Base-by-base conservation (phyloP, 2,329 filamentous ascomycete species). In the Trichoderma endophyticum region DNA sequence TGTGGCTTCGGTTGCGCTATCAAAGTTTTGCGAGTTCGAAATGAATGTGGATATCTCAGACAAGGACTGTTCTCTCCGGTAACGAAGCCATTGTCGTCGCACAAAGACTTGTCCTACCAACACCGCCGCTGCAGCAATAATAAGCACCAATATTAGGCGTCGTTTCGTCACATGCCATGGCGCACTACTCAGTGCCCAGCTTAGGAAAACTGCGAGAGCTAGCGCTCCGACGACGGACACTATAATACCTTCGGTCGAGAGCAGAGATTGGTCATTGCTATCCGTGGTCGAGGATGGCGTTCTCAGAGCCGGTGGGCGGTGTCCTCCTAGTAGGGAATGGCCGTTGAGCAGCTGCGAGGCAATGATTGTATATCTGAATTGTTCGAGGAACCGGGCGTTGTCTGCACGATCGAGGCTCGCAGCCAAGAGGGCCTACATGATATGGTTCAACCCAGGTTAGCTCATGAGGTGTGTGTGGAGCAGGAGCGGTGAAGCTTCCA, bases 301-400 rank as follows among this genome's bases (percentile, higher is more conserved):
- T 24, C 72, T 75, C 6, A 74, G 71, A 36, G 74, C 74, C 4
- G 77, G 72, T 15, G 77, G 78, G 18, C 77, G 78, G 72, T 82
- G 78, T 63, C 81, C 78, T 18, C 81, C 78, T 18, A 80, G 71
- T 54, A 88, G 89, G 4, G 88, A 87, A 75, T 92, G 88, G 54
- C 92, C 92, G 77, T 90, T 94, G 54, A 98, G 86, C 15, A 98
- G 87, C 80, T 97, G 94, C 26, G 95, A 98, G 65, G 94, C 94
- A 78, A 98, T 92, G 75, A 98, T 93, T 26, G 93, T 92, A 82
- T 98, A 98, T 74, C 95, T 92, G 78, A 98, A 98, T 79, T 94
- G 92, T 82, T 98, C 95, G 72, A 97, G 87, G 78, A 98, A 97
- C 75, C 91, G 91, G 76, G 91, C 88, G 79, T 95, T 97, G 77